Evolutionary conservation across 257 asterid species (phyloP), one percentile per base, ranked within the genome.

Genomic region (Mitragyna speciosa): DNA sequence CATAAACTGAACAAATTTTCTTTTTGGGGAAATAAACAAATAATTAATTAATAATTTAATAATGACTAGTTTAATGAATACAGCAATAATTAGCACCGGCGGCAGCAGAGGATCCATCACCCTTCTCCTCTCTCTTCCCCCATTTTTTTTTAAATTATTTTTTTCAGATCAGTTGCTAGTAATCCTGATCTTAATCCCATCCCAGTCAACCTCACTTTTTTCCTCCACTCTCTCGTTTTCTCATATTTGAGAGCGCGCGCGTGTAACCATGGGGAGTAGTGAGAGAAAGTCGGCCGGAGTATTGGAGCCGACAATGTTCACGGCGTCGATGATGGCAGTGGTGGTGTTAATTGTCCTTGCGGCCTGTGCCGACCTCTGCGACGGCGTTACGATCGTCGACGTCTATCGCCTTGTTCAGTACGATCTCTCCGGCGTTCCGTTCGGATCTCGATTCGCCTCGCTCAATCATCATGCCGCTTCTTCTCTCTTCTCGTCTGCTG

Each of bases 391-490:
- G 24, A 95, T 90, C 51, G 96, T 95, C 73, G 98, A 93, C 78
- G 98, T 95, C 3, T 95, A 95, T 87, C 98, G 98, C 31, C 94
- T 95, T 66, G 98, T 93, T 59, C 98, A 95, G 86, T 95, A 93
- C 87, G 98, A 95, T 88, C 83, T 93, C 76, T 84, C 92, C 74
- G 97, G 98, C 58, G 95, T 90, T 75, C 97, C 98, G 12, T 92
- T 89, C 72, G 99, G 99, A 89, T 93, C 99, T 82, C 96, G 98
- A 30, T 82, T 90, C 39, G 95, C 98, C 61, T 86, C 94, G 19
- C 93, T 95, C 82, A 95, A 95, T 83, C 98, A 93, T 85, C 98
- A 93, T 82, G 99, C 99, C 48, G 97, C 91, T 70, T 95, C 99
- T 2, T 88, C 97, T 11, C 80, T 93, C 14, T 87, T 90, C 79